Evolutionary conservation across 129 eudicot genomes (phyloP), one percentile per base, ranked within the genome.

Genomic region (Chrysanthemum seticuspe): DNA sequence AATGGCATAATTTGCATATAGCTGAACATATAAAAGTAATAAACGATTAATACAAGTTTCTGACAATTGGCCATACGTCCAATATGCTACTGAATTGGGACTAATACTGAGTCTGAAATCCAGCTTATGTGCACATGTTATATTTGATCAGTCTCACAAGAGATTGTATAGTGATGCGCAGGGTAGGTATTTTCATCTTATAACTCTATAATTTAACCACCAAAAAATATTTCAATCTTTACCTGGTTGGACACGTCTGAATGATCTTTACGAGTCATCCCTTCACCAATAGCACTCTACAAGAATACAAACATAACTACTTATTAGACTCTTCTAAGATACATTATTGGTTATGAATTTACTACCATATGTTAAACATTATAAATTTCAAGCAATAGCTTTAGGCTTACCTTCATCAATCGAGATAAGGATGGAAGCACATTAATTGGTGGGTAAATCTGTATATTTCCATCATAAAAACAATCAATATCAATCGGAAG

Each of bases 281-380:
- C 99, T 79, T 94, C 99, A 78, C 99, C 99, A 72, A 94, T 94
- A 76, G 99, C 99, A 85, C 99, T 94, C 99, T 93, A 85, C 78
- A 83, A 81, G 55, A 64, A 62, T 48, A 64, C 70, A 76, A 44
- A 10, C 15, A 21, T 73, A 0, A 65, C 69, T 74, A 61, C 6
- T 10, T 16, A 10, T 2, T 34, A 23, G 34, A 54, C 65, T 2
- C 57, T 34, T 36, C 10, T 34, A 12, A 13, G 10, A 49, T 47
- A 68, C 4, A 61, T 23, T 4, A 25, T 45, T 45, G 48, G 15
- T 27, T n/a, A 61, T 0, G 13, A 71, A 48, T 1, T 47, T 27
- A 5, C 25, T 47, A 21, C 3, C 45, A 11, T 15, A 62, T 23
- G 3, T 16, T 13, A 49, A 15, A 21, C 23, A 7, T 23, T 12